Conservation (phyloP, 257 asterid genomes). For the Fraxinus quadrangulata region DNA sequence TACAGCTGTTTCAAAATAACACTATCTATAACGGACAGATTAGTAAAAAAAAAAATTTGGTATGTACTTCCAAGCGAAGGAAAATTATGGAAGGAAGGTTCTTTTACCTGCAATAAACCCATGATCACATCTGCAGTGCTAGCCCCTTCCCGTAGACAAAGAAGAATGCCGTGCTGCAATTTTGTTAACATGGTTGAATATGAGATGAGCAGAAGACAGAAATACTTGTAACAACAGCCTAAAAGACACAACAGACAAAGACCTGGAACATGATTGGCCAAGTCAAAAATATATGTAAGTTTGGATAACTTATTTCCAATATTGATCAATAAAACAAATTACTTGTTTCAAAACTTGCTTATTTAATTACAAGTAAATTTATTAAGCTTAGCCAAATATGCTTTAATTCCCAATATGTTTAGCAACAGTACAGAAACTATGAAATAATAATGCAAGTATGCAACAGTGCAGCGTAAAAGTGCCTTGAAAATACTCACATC, state of each 20-base stretch:
- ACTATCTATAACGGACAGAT: background rate
- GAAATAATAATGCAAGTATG: background rate
- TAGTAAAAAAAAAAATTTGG: background rate
- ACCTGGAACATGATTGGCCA: background rate
- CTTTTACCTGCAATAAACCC: slow-evolving; percentile 83
- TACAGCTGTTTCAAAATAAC: background rate
- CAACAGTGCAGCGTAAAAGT: no score
- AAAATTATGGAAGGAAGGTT: slow-evolving; percentile 13
- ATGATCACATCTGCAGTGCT: slow-evolving; percentile 53
- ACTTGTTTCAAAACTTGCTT: background rate
- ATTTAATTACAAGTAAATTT: no score
- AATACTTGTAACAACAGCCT: slow-evolving; percentile 21
- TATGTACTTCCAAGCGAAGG: background rate
- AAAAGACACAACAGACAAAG: slow-evolving; percentile 1
- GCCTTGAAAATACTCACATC: slow-evolving; percentile 42
- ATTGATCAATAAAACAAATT: background rate
- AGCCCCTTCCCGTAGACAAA: slow-evolving; percentile 77
- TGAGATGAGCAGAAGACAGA: slow-evolving; percentile 32
- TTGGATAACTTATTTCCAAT: background rate
- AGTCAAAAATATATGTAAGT: background rate
- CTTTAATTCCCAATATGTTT: background rate
- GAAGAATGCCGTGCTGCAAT: slow-evolving; percentile 62
- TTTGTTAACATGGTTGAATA: slow-evolving; percentile 10
- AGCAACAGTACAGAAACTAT: background rate
- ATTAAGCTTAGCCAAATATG: background rate